These are phyloP conservation scores for Axilococcus clingmanii DNA, from an alignment of 139 green algal species.

Conservation along the genomic window DNA sequence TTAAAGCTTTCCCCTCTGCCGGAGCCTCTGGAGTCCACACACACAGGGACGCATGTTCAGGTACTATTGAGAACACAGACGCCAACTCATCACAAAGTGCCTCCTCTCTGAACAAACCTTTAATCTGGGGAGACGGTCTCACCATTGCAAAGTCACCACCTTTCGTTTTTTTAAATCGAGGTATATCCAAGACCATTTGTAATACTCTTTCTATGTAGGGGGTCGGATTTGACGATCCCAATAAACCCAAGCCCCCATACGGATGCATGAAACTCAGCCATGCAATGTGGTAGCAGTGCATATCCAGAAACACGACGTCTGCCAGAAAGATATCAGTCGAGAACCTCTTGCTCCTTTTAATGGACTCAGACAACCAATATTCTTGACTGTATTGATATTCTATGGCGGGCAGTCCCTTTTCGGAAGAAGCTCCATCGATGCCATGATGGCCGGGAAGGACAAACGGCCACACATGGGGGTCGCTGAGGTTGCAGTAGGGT, in stretches of 20 bases:
- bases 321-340: slow-evolving; percentile 1
- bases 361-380: slow-evolving; percentile 22
- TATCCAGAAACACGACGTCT: slow-evolving; percentile 33
- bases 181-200: slow-evolving; percentile 10
- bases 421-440: slow-evolving; percentile 22
- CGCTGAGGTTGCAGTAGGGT: slow-evolving; percentile 13
- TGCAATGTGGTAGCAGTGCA: slow-evolving; percentile 27
- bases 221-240: slow-evolving; percentile 8
- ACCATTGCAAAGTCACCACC: slow-evolving; percentile 26
- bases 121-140: slow-evolving; percentile 16
- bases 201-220: slow-evolving; percentile 13
- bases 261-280: slow-evolving; percentile 31
- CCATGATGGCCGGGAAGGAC: slow-evolving; percentile 1
- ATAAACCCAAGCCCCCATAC: slow-evolving; percentile 1
- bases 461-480: slow-evolving; percentile 24
- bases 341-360: slow-evolving; percentile 5
- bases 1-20: slow-evolving; percentile 5
- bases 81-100: slow-evolving; percentile 25
- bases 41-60: slow-evolving; percentile 17
- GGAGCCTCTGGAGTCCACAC: slow-evolving; percentile 25
- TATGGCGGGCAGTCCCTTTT: slow-evolving; percentile 1
- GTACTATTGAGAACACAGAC: slow-evolving; percentile 19
- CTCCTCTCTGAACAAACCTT: slow-evolving; percentile 21
- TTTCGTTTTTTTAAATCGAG: slow-evolving; percentile 17
- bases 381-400: slow-evolving; percentile 27